Base-by-base conservation (phyloP, 805 yeast species). In the Zygoascus biomembranicola region DNA sequence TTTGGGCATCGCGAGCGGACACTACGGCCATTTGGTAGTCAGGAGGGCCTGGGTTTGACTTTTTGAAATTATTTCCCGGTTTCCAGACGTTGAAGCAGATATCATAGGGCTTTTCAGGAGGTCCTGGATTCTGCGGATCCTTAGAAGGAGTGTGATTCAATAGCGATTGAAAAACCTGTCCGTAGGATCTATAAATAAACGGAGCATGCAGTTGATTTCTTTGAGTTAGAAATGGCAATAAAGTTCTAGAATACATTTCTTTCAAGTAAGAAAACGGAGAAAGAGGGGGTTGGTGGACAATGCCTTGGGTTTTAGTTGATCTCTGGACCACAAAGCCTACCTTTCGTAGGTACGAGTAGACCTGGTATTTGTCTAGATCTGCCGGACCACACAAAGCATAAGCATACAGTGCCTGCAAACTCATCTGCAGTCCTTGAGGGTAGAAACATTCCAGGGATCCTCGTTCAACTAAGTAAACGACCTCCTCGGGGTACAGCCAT, bases 51-150 rank as follows among this genome's bases (percentile, higher is more conserved):
- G 95, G 95, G 20, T 64, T 61, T 35, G 80, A 81, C 60, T 89
- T 89, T 55, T 82, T 82, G 70, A 86, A 90, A 2, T 72, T 68
- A 4, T 63, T 55, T 13, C 42, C 42, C 0, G 98, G 97, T 65
- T 87, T 89, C 96, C 97, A 90, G 2, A 87, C 86, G 61, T 85
- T 75, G 61, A 74, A 90, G 0, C 78, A 71, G 2, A 85, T 69
- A 5, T 63, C 53, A 41, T 65, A 68, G 1, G 65, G 66, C 8
- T 51, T 52, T 11, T 53, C 51, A 0, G 58, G 57, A 49, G 39
- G 46, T 13, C 46, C 42, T 5, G 28, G 23, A 13, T 47, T 4
- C 10, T 18, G 20, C 18, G 20, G 16, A 32, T 52, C 10, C 42
- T 50, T n/a, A 50, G 52, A 42, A 18, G 50, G 47, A 14, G 41